Base-by-base conservation (phyloP, 169 alveolate genomes). In the Babesia ovis region DNA sequence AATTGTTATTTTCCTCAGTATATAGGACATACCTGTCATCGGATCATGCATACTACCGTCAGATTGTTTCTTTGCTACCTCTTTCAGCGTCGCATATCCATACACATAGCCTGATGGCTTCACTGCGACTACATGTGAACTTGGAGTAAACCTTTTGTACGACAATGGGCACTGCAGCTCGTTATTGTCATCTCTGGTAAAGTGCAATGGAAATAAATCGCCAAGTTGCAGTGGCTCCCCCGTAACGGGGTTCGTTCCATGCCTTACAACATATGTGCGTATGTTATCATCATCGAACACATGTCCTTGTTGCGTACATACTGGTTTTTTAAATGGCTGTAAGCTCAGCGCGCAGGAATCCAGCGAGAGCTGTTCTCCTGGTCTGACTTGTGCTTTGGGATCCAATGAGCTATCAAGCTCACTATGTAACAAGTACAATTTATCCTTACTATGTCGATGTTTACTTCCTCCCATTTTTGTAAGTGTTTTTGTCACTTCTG, bases 101-200 rank as follows among this genome's bases (percentile, higher is more conserved):
- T 86, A 94, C 5, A 94, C 98, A 74, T 96, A 83, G 4, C 98
- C 98, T 25, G 95, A 85, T 46, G 87, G 85, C 53, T 70, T 85
- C 46, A 93, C 94, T 18, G 97, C 95, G 25, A 95, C 95, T 34
- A 96, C 92, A 68, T 93, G 94, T 27, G 97, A 80, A 79, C 89
- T 85, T 23, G 92, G 90, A 23, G 92, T 94, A 81, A 95, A 95
- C 55, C 85, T 91, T 77, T 94, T 95, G 68, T 85, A 87, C 18
- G 98, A 91, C 35, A 95, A 77, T 12, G 98, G 98, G 82, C 98
- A 95, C 83, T 94, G 96, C 59, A 86, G 94, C 61, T 92, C 92
- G 54, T 91, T 94, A 53, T 91, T 54, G 20, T 85, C 92, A 76
- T 94, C 94, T 67, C 91, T 91, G 73, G 88, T 85, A 72, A 92